Percentiles rank a stretch among this genome's conserved stretches.
These are phyloP conservation scores for Dovyalis caffra DNA, from an alignment of 345 rosid genomes.

Conservation along the genomic window DNA sequence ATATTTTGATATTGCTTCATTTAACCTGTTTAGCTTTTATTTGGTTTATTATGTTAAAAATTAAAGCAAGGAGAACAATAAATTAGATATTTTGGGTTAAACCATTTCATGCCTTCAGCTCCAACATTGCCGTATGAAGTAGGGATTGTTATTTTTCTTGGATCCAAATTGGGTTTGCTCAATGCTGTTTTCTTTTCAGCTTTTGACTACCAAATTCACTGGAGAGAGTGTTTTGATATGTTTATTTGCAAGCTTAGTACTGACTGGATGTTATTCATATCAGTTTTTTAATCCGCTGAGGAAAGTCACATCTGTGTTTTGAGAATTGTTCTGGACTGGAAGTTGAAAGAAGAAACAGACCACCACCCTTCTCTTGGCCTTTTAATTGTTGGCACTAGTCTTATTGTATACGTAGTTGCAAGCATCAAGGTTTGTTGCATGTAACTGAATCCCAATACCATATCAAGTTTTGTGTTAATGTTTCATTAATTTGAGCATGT, in stretches of 20 bases:
- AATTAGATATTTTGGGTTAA: neutral
- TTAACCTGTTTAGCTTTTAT: neutral
- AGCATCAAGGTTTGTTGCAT: neutral
- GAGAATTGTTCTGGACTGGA: slow-evolving; percentile 1
- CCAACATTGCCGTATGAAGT: neutral
- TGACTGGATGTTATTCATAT: neutral
- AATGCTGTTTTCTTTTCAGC: no score
- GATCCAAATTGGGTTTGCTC: no score
- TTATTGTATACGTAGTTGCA: neutral
- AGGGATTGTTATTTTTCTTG: neutral
- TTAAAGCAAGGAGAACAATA: neutral
- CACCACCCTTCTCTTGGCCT: neutral
- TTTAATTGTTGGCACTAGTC: neutral
- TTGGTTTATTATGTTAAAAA: neutral
- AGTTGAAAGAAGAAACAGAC: neutral
- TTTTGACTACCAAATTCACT: neutral
- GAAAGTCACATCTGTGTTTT: slow-evolving; percentile 5
- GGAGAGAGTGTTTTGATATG: neutral
- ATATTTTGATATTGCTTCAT: neutral
- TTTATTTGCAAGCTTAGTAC: neutral
- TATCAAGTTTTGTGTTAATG: neutral
- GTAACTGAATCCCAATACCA: neutral
- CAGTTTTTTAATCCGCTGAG: neutral
- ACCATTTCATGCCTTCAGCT: neutral
- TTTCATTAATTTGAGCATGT: neutral